phyloP scores from a whole-genome alignment of 345 rosid genomes.

The Durio zibethinus region DNA sequence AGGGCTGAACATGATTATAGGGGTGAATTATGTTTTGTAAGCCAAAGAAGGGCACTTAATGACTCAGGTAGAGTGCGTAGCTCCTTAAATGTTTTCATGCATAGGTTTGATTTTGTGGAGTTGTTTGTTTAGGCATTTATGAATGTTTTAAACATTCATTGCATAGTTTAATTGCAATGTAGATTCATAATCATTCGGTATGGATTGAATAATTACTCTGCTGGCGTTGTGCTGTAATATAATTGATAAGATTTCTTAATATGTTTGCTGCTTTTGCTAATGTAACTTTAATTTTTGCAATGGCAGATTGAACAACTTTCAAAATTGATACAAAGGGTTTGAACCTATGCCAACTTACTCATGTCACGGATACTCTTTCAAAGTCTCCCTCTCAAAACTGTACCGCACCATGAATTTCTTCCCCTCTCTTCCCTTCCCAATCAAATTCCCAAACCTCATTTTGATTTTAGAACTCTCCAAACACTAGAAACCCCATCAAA shows the following conservation, averaged over 20 bases:
- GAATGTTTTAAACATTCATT: background rate
- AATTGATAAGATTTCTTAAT: background rate
- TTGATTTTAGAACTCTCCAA: background rate
- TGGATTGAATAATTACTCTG: background rate
- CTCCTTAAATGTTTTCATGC: background rate
- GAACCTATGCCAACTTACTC: background rate
- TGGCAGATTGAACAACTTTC: constrained; percentile 61
- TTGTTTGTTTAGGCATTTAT: too few relatives aligned
- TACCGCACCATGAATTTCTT: background rate
- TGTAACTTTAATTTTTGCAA: background rate
- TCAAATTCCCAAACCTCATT: background rate
- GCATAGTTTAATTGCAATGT: background rate
- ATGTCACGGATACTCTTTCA: constrained; percentile 1
- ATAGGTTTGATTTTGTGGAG: background rate
- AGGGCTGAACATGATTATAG: background rate
- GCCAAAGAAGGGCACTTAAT: background rate
- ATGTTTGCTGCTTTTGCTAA: constrained; percentile 6
- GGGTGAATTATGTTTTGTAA: background rate
- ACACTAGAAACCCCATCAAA: background rate
- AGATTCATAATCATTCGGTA: background rate
- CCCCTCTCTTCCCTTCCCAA: background rate
- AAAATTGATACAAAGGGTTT: constrained; percentile 51
- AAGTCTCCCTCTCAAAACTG: background rate
- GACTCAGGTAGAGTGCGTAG: background rate
- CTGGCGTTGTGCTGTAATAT: background rate